Base-by-base conservation (phyloP, 2,329 filamentous ascomycete genomes). In the Penicillium crustosum region DNA sequence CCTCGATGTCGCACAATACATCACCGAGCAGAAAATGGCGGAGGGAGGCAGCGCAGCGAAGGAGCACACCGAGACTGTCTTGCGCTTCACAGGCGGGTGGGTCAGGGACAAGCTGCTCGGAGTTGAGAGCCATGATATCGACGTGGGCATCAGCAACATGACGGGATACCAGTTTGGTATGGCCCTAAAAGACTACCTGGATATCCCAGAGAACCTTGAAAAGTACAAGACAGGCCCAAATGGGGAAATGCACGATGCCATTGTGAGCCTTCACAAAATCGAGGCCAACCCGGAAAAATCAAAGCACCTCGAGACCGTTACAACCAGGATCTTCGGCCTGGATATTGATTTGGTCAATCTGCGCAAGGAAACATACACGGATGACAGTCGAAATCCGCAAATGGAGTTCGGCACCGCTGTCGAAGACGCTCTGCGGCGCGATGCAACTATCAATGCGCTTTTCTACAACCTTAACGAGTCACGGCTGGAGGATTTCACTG, bases 321-420 rank as follows among this genome's bases (percentile, higher is more conserved):
- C 91, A 10, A 91, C 90, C 25, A 89, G 83, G 63, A 86, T 97
- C 57, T 87, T 96, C 68, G 91, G 89, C 0, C 82, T 95, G 49
- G 93, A 97, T 70, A 84, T 97, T 48, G 93, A 99, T 72, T 87
- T 99, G 70, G 94, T 99, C 66, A 99, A 97, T 72, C 79, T 97
- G 47, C 85, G 93, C 45, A 95, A 92, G 71, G 94, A 97, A 77
- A 93, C 89, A 0, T 97, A 97, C 67, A 84, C 87, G 0, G 88
- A 91, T n/a, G 86, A 94, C 59, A 96, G 90, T 69, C 86, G 94
- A 36, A 96, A 95, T 68, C 93, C 93, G 1, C 83, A 91, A 66
- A 89, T 97, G 83, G 92, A 96, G 72, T 97, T 97, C 74, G 94
- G 93, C 6, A 96, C 91, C 0, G 88, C 93, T 0, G 83, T 90